Percentiles rank a stretch among this genome's conserved stretches.
phyloP scores from a whole-genome alignment of 208 protist species.

The Trypanosoma brucei region DNA sequence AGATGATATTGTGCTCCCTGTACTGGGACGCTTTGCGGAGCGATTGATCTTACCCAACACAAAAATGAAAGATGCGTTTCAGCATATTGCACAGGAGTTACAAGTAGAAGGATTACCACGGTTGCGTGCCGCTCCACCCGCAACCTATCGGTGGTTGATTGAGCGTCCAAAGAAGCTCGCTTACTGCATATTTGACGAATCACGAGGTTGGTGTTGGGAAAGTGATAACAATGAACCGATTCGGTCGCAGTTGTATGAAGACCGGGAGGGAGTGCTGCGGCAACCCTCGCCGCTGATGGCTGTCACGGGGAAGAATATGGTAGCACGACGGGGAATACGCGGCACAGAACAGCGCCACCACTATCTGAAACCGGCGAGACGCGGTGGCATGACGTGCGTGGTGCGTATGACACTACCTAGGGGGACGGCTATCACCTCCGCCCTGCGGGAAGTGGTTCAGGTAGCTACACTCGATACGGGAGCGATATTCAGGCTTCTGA shows the following conservation, averaged over 20 bases:
- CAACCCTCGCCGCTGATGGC: conserved; percentile 55
- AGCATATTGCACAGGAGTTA: conserved; percentile 43
- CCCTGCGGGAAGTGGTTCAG: conserved; percentile 68
- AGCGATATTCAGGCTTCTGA: conserved; percentile 36
- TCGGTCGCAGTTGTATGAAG: conserved; percentile 46
- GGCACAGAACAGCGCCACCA: conserved; percentile 42
- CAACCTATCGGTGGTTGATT: conserved; percentile 59
- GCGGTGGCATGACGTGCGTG: conserved; percentile 62
- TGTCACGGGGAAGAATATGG: conserved; percentile 44
- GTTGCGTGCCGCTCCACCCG: conserved; percentile 48
- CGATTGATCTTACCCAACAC: conserved; percentile 25
- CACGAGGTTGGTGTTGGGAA: conserved; percentile 75
- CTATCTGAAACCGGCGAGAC: conserved; percentile 71
- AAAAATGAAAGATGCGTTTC: conserved; percentile 20
- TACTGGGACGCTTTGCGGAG: conserved; percentile 28
- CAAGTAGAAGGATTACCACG: conserved; percentile 42
- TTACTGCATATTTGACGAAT: conserved; percentile 63
- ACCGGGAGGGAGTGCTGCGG: conserved; percentile 70
- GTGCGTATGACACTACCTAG: conserved; percentile 58
- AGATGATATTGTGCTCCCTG: conserved; percentile 65
- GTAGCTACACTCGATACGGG: conserved; percentile 63
- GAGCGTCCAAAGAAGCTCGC: conserved; percentile 25
- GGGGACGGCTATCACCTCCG: conserved; percentile 58
- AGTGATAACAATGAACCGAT: conserved; percentile 24
- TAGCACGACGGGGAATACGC: conserved; percentile 60